Base-by-base conservation (phyloP, 768 basidiomycete species). In the Phlebiopsis gigantea region DNA sequence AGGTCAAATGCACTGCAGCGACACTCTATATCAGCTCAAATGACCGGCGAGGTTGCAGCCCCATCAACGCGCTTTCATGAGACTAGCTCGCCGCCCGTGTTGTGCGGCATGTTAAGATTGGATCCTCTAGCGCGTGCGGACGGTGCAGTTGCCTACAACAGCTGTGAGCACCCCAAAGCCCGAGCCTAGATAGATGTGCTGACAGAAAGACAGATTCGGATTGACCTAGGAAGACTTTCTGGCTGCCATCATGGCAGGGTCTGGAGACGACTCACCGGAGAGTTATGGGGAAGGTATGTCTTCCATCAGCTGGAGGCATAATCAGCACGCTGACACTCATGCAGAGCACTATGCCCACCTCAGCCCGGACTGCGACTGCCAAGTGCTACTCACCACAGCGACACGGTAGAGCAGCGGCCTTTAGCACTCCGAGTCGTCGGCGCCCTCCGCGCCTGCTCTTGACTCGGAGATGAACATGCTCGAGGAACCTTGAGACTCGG, bases 31-130 rank as follows among this genome's bases (percentile, higher is more conserved):
- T 76, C 28, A 65, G 68, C 21, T 72, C 73, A 12, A 65, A 71
- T 28, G 76, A 77, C 57, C 68, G 69, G 14, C 67, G 77, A 5
- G 76, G 76, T 1, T 66, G 69, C 17, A 58, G 67, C 30, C 62
- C 77, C 19, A 59, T 78, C 8, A 60, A 62, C 10, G 69, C 68
- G 56, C 65, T 73, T 29, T 64, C 70, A 9, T 60, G 63, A 24
- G 72, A 76, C 56, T 59, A 69, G 25, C 66, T 76, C n/a, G 72
- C 76, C 0, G 63, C 63, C 8, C 71, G 75, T 46, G 71, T 77
- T 29, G 70, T 71, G n/a, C 66, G 65, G n/a, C 63, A 67, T 41
- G 72, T 74, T 43, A 65, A 72, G 49, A 61, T 66, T n/a, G 69
- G 70, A 15, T 67, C 71, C 5, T 73, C 72, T 55, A 71, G 73